Conservation (phyloP, 2,329 filamentous ascomycete genomes). For the Capronia americana region DNA sequence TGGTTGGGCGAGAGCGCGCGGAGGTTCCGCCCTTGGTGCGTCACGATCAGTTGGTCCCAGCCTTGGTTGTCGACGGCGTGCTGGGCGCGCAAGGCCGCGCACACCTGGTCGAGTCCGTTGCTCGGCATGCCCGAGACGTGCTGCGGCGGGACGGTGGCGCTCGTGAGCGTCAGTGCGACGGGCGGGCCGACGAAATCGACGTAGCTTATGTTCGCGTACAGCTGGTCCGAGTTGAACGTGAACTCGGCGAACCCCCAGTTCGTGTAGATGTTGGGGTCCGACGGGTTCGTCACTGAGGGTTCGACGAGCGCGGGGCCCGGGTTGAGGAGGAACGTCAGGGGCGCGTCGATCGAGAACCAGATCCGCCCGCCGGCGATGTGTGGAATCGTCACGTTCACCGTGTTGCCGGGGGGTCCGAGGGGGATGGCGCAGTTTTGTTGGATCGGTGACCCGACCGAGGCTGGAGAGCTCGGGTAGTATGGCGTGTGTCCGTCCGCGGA, state of each 20-base stretch:
- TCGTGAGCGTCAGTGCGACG: slow-evolving; percentile 61
- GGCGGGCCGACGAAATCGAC: slow-evolving; percentile 76
- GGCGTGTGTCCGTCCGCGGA: slow-evolving; percentile 69
- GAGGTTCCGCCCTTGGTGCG: slow-evolving; percentile 47
- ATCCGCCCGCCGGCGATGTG: slow-evolving; percentile 73
- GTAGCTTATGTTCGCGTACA: slow-evolving; percentile 74
- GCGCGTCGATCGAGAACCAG: slow-evolving; percentile 69
- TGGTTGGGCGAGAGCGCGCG: slow-evolving; percentile 53
- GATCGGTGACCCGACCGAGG: slow-evolving; percentile 43
- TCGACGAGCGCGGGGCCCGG: slow-evolving; percentile 75
- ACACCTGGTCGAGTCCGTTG: slow-evolving; percentile 64
- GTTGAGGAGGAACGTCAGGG: slow-evolving; percentile 73
- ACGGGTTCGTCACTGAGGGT: slow-evolving; percentile 71
- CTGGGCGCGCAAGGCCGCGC: slow-evolving; percentile 62
- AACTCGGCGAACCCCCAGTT: slow-evolving; percentile 74
- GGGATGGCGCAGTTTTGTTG: slow-evolving; percentile 67
- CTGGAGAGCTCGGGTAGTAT: slow-evolving; percentile 69
- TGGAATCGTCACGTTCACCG: slow-evolving; percentile 68
- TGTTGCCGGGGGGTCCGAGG: slow-evolving; percentile 66
- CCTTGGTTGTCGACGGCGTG: slow-evolving; percentile 60
- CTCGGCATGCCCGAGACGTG: slow-evolving; percentile 64
- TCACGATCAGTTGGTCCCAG: slow-evolving; percentile 68
- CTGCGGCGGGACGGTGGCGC: slow-evolving; percentile 52
- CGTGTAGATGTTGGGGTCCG: slow-evolving; percentile 67
- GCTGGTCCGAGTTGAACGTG: slow-evolving; percentile 66